Percentiles rank a stretch among this genome's conserved stretches.
phyloP scores from a whole-genome alignment of 257 asterid species.

The Jaltomata sinuosa region DNA sequence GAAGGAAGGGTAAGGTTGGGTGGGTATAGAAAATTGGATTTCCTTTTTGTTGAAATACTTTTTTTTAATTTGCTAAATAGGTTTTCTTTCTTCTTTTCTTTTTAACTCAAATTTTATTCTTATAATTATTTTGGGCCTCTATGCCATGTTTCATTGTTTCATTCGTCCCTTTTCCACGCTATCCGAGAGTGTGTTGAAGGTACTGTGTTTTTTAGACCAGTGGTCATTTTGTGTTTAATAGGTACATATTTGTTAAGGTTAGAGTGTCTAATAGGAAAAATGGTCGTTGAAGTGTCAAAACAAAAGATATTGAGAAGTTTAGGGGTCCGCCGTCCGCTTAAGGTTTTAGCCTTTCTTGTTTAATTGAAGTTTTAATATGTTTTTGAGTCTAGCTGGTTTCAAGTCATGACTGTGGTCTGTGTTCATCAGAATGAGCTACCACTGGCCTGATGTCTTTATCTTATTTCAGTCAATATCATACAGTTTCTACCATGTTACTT shows the following conservation, averaged over 20 bases:
- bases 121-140: not conserved
- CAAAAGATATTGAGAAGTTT: not conserved
- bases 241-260: not conserved
- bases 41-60: not conserved
- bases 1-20: not conserved
- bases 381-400: not conserved
- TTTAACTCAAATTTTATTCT: not conserved
- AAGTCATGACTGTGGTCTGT: not conserved
- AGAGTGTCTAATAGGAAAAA: not conserved
- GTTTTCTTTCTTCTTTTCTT: not conserved
- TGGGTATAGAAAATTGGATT: not conserved
- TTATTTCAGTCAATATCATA: not conserved
- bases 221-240: not conserved
- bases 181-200: not conserved
- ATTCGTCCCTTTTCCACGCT: not conserved
- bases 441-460: not conserved
- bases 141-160: not conserved
- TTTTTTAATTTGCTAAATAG: not conserved
- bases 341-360: not conserved
- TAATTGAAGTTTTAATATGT: not conserved
- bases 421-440: not conserved
- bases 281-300: not conserved
- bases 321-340: not conserved
- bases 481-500: not conserved
- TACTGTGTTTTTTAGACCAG: not conserved